Evolutionary conservation across 306 rosid genomes (phyloP).

Genomic region (Lathyrus tuberosus): DNA sequence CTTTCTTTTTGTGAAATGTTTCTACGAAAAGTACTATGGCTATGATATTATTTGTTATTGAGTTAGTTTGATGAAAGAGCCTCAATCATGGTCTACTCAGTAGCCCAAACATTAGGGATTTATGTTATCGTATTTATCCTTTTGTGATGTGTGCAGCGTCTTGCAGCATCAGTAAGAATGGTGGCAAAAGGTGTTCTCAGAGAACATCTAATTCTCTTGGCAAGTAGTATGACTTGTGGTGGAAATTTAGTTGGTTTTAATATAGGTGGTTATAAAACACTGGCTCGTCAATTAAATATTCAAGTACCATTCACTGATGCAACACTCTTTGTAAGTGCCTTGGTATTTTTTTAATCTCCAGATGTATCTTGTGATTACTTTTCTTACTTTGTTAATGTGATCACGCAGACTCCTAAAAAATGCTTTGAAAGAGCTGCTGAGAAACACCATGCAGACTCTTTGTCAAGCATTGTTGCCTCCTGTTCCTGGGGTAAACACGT

Average conservation of each 20-base stretch:
- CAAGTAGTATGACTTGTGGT: constrained; percentile 89
- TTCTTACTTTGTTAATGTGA: constrained; percentile 31
- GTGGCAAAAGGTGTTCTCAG: constrained; percentile 94
- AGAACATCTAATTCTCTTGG: constrained; percentile 90
- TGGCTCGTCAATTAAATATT: constrained; percentile 66
- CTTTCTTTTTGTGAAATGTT: constrained; percentile 17
- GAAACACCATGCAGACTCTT: constrained; percentile 75
- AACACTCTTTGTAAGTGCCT: constrained; percentile 74
- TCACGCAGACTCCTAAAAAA: constrained; percentile 75
- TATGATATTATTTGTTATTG: constrained; percentile 1
- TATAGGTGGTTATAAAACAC: constrained; percentile 84
- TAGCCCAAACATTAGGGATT: background rate
- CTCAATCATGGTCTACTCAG: constrained; percentile 21
- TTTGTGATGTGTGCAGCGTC: constrained; percentile 66
- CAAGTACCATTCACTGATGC: constrained; percentile 98
- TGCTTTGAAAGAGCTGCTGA: constrained; percentile 96
- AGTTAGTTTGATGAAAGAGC: constrained; percentile 31
- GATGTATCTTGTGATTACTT: constrained; percentile 17
- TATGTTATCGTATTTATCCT: constrained; percentile 3
- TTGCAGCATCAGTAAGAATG: constrained; percentile 73
- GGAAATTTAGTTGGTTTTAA: constrained; percentile 91
- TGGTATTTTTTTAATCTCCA: constrained; percentile 31
- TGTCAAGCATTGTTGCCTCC: constrained; percentile 86
- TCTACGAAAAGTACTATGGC: constrained; percentile 4
- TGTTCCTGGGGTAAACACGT: constrained; percentile 97